Percentiles rank a stretch among this genome's conserved stretches.
Evolutionary conservation across 2,329 filamentous ascomycete genomes (phyloP).

Genomic region (Colletotrichum destructivum): DNA sequence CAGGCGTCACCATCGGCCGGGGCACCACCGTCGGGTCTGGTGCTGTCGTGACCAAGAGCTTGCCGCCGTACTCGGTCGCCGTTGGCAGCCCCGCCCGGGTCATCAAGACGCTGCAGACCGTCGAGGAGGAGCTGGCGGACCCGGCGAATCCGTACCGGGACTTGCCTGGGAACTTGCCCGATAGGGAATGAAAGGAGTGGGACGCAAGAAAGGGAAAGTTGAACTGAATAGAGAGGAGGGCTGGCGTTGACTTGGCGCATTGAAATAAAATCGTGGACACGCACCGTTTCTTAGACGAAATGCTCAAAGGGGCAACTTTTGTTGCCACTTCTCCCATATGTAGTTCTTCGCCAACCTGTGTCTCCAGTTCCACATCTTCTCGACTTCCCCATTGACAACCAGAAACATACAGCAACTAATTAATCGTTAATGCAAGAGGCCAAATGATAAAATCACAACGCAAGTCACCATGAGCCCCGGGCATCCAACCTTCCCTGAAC

Average conservation of each 20-base stretch:
- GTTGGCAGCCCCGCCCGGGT: conserved; percentile 55
- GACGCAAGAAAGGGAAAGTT: too few species aligned
- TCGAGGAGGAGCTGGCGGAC: conserved; percentile 35
- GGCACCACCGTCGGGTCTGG: conserved; percentile 58
- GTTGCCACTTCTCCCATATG: neutral
- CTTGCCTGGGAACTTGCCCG: conserved; percentile 12
- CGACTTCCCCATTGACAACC: too few species aligned
- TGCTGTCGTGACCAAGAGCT: conserved; percentile 56
- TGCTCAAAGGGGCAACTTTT: too few species aligned
- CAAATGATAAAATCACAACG: too few species aligned
- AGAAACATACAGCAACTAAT: too few species aligned
- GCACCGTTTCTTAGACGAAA: too few species aligned
- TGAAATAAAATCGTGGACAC: too few species aligned
- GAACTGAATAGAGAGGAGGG: too few species aligned
- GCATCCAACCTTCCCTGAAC: too few species aligned
- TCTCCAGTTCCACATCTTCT: neutral
- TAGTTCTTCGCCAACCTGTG: neutral
- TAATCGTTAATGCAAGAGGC: too few species aligned
- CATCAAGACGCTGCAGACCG: conserved; percentile 44
- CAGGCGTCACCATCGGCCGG: conserved; percentile 57
- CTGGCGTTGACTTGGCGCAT: too few species aligned
- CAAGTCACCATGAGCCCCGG: too few species aligned
- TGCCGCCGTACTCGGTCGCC: conserved; percentile 54
- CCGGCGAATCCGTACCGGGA: conserved; percentile 30
- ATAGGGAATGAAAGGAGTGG: neutral